Conservation (phyloP, 345 rosid genomes). For the Euphorbia pulcherrima region DNA sequence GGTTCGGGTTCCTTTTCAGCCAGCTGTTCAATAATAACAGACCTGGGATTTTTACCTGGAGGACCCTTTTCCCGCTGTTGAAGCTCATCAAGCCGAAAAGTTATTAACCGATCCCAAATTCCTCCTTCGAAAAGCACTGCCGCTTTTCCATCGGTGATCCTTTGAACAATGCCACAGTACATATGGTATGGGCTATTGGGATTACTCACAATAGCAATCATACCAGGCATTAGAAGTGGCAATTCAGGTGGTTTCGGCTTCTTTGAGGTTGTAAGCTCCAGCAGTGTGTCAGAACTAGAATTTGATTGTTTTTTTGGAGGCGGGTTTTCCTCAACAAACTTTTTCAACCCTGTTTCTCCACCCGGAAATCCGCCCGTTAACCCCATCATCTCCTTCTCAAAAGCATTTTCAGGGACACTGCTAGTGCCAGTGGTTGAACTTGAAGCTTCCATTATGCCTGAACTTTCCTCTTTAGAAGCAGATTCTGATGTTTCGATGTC, state of each 20-base stretch:
- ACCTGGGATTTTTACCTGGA: conserved; percentile 74
- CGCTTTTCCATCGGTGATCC: conserved; percentile 87
- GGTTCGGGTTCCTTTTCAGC: conserved; percentile 1
- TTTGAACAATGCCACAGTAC: conserved; percentile 88
- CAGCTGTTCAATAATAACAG: conserved; percentile 34
- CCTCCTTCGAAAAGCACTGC: conserved; percentile 92
- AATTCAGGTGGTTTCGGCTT: conserved; percentile 70
- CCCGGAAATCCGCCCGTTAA: conserved; percentile 89
- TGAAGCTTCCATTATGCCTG: conserved; percentile 3
- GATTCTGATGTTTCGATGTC: conserved; percentile 24
- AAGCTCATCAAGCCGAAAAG: conserved; percentile 78
- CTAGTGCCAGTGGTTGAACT: background rate
- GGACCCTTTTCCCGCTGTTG: conserved; percentile 80
- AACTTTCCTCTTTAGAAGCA: conserved; percentile 9
- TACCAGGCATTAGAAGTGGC: conserved; percentile 84
- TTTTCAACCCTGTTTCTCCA: conserved; percentile 64
- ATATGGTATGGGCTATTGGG: conserved; percentile 70
- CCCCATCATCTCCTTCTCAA: conserved; percentile 83
- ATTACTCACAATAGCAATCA: conserved; percentile 80
- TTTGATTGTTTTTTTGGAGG: conserved; percentile 45
- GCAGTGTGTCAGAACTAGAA: conserved; percentile 14
- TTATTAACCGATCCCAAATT: conserved; percentile 70
- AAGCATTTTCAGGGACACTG: conserved; percentile 52
- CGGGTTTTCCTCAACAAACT: conserved; percentile 69
- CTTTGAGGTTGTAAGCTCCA: conserved; percentile 26